Evolutionary conservation across 2,329 filamentous ascomycete species (phyloP).

Genomic region (Penicillium sp.): DNA sequence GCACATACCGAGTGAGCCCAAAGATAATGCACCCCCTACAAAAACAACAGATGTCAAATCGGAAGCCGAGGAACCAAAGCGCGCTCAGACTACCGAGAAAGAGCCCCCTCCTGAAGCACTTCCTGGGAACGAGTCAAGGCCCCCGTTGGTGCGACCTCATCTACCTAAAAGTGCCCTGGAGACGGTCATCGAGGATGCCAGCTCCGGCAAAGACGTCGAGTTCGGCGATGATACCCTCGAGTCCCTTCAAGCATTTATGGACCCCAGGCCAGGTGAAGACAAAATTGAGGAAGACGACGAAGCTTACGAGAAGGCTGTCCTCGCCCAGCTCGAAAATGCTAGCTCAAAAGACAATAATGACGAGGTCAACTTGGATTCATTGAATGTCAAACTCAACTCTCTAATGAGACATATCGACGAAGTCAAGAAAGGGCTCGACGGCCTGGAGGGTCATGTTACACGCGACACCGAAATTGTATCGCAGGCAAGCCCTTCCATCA

Average conservation of each 20-base stretch:
- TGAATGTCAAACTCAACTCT: constrained; percentile 41
- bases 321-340: constrained; percentile 24
- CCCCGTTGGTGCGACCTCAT: constrained; percentile 35
- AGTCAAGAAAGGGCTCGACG: constrained; percentile 40
- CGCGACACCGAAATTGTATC: constrained; percentile 21
- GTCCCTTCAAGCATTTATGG: constrained; percentile 44
- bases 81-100: background rate
- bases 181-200: constrained; percentile 42
- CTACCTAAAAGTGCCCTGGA: constrained; percentile 44
- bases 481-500: constrained; percentile 13
- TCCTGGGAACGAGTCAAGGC: constrained; percentile 17
- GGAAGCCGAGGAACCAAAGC: background rate
- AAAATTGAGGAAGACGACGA: constrained; percentile 34
- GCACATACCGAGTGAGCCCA: constrained; percentile 11
- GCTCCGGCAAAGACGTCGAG: constrained; percentile 38
- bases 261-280: constrained; percentile 26
- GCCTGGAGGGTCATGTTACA: constrained; percentile 39
- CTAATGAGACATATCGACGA: constrained; percentile 42
- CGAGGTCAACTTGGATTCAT: constrained; percentile 35
- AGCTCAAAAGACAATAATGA: constrained; percentile 19
- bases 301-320: constrained; percentile 32
- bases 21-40: constrained; percentile 2
- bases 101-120: constrained; percentile 3
- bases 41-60: constrained; percentile 6
- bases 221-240: constrained; percentile 48